phyloP scores from a whole-genome alignment of 1,139 yeast species.

The Scheffersomyces illinoinensis region DNA sequence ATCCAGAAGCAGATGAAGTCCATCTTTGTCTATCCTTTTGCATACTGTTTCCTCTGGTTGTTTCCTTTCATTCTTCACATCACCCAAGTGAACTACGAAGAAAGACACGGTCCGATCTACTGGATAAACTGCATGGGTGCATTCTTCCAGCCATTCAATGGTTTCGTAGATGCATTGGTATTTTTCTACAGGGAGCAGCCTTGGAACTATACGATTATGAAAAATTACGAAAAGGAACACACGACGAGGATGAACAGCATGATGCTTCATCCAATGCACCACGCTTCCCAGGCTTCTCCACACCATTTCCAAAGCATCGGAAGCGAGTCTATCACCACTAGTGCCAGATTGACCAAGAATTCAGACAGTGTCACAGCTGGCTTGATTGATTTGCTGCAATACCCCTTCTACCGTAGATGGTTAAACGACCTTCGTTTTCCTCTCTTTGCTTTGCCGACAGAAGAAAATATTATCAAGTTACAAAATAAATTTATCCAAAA shows the following conservation, averaged over 20 bases:
- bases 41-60: constrained; percentile 77
- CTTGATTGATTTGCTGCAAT: constrained; percentile 22
- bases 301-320: constrained; percentile 5
- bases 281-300: not conserved
- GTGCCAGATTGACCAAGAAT: constrained; percentile 25
- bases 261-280: constrained; percentile 3
- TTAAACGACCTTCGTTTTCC: constrained; percentile 40
- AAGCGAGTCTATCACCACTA: constrained; percentile 26
- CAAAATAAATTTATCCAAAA: constrained; percentile 25
- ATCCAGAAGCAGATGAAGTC: constrained; percentile 79
- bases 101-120: constrained; percentile 49
- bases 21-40: constrained; percentile 80
- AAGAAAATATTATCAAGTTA: constrained; percentile 28
- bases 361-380: constrained; percentile 28
- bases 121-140: constrained; percentile 73
- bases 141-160: constrained; percentile 78
- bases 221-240: constrained; percentile 40
- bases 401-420: constrained; percentile 37
- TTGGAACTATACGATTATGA: constrained; percentile 56
- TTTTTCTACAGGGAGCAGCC: constrained; percentile 79
- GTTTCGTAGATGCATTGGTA: constrained; percentile 74
- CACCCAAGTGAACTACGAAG: constrained; percentile 55
- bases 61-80: constrained; percentile 77
- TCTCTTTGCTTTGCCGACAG: constrained; percentile 44
- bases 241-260: constrained; percentile 24